These are phyloP conservation scores for Nothophaeocryptopus gaeumannii DNA, from an alignment of 2,329 filamentous ascomycete species.

Conservation along the genomic window DNA sequence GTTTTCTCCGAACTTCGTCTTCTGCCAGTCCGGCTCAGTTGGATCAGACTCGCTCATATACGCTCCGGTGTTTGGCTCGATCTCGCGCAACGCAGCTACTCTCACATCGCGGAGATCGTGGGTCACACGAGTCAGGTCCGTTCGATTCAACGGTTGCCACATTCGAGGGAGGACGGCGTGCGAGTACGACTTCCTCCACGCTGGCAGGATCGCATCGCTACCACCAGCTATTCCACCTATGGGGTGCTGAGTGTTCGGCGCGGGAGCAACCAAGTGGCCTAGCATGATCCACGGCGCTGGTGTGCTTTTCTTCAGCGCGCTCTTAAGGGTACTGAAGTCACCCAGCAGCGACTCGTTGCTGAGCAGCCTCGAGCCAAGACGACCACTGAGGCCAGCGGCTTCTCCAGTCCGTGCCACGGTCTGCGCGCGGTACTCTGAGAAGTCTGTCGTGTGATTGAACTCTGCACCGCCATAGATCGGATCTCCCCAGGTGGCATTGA, in stretches of 20 bases:
- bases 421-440: not conserved
- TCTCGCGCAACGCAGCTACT: conserved; percentile 32
- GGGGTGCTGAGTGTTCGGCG: conserved; percentile 1
- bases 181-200: conserved; percentile 19
- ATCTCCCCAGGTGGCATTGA: conserved; percentile 1
- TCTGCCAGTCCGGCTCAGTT: conserved; percentile 37
- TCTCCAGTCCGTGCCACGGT: not conserved
- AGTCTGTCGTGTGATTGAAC: not conserved
- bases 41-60: conserved; percentile 49
- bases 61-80: conserved; percentile 42
- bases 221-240: conserved; percentile 17
- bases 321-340: conserved; percentile 1
- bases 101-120: conserved; percentile 6
- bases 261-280: conserved; percentile 14
- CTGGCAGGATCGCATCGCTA: conserved; percentile 19
- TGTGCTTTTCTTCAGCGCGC: not conserved
- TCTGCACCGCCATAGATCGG: not conserved
- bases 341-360: conserved; percentile 7
- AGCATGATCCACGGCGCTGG: conserved; percentile 1
- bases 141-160: conserved; percentile 30
- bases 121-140: conserved; percentile 24
- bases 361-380: conserved; percentile 11
- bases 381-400: conserved; percentile 4
- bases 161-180: conserved; percentile 20
- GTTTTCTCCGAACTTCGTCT: conserved; percentile 38